Evolutionary conservation across 2,329 filamentous ascomycete species (phyloP).

Genomic region (Xylaria arbuscula): DNA sequence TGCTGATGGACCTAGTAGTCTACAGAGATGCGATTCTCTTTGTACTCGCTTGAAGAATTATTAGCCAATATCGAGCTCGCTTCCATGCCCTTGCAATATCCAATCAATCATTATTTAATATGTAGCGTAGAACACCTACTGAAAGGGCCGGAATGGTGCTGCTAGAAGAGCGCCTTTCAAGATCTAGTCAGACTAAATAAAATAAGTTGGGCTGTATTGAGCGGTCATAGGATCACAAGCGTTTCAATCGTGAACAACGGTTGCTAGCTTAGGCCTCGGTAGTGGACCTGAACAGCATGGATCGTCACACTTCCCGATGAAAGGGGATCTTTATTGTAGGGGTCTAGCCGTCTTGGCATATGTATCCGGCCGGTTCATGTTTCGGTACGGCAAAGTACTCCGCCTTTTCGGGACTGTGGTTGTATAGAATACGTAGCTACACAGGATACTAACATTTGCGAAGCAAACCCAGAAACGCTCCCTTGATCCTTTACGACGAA

Average conservation of each 20-base stretch:
- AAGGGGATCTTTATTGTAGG: background rate
- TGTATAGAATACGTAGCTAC: background rate
- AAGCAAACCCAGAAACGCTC: background rate
- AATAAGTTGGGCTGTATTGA: background rate
- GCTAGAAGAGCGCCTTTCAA: background rate
- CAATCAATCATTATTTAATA: background rate
- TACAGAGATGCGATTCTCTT: background rate
- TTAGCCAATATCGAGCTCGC: slow-evolving; percentile 5
- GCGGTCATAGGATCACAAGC: background rate
- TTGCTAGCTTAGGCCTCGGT: background rate
- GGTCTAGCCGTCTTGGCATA: slow-evolving; percentile 7
- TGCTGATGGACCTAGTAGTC: background rate
- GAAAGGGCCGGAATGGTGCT: background rate
- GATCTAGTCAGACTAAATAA: background rate
- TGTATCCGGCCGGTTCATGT: background rate
- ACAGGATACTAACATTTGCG: background rate
- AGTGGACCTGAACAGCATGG: background rate
- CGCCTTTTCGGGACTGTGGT: background rate
- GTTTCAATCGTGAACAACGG: background rate
- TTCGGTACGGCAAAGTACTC: background rate
- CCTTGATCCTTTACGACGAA: background rate
- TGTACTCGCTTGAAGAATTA: background rate
- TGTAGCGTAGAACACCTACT: background rate
- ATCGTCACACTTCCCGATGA: background rate
- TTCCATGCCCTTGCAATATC: background rate